Base-by-base conservation (phyloP, 2,329 filamentous ascomycete genomes). In the Zelopaecilomyces penicillatus region DNA sequence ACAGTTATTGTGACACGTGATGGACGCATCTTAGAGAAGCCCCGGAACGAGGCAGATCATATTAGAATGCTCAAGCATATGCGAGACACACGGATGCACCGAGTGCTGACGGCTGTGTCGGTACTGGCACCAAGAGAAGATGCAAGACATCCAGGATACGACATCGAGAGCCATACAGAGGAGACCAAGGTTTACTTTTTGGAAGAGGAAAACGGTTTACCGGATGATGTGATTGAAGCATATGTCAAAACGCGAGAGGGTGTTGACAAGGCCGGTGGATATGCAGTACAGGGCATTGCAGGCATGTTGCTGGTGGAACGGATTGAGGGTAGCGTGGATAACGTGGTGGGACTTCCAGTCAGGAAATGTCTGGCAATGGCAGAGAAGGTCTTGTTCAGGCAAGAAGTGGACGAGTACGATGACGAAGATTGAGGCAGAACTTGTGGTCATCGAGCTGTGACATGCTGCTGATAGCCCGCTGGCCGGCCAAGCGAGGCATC, bases 181-280 rank as follows among this genome's bases (percentile, higher is more conserved):
- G 90, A 95, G 73, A 97, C 91, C 37, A 78, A 74, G 49, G 93
- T 98, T n/a, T 80, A 77, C 60, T 98, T 98, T 65, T 87, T 89
- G 59, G 66, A 73, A 47, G 77, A 76, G 54, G 55, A 57, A 10
- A 69, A 76, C 11, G 77, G 77, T 4, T 60, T 80, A 47, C 68
- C 71, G 10, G 91, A 98, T 67, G 89, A 95, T 48, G 76, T 95
- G 53, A 82, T 97, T 47, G 71, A 87, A 54, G 78, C 70, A 5
- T 90, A 90, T 60, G 84, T 90, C 46, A 76, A 74, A 58, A 96
- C 91, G 26, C 75, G 91, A 44, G 93, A 98, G 70, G 93, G 93
- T 2, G 89, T 81, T 8, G 93, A 97, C 65, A 98, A 97, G 72
- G 93, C 93, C 0, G 93, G 93, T 2, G 93, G 93, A 0, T 98